Base-by-base conservation (phyloP, 2,329 filamentous ascomycete genomes). In the Aureobasidium subglaciale region DNA sequence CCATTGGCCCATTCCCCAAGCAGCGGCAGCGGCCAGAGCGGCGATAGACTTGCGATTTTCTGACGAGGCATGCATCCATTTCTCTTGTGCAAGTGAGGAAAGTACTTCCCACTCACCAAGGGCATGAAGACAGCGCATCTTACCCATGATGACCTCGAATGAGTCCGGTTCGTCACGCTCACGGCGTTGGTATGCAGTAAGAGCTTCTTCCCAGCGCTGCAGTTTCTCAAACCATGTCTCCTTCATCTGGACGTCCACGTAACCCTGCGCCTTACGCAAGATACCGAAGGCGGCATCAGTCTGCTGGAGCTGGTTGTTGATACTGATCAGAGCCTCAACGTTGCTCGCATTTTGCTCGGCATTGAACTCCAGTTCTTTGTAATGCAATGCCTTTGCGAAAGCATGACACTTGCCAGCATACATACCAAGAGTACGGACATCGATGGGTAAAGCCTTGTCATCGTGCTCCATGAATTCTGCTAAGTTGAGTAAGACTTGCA, bases 381-480 rank as follows among this genome's bases (percentile, higher is more conserved):
- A 99, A 67, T 99, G 93, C 35, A 99, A 77, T 9, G 93, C 93
- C 72, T 99, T 99, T 30, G 93, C 93, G 68, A 95, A 99, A 4
- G 93, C 95, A 70, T 99, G 93, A 63, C 95, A 99, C 64, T 95
- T 92, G 18, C 88, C 92, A 46, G 93, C 93, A 69, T 97, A 95
- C 67, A 92, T 87, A 29, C 95, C 95, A 10, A 99, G 80, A 9
- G 93, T 90, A 46, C 93, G 81, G 61, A 99, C 96, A 67, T 99
- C 95, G 60, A 99, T 99, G 1, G 93, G 93, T 52, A 99, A 76
- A 13, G 95, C 92, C 71, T 99, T 99, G 70, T 99, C 93, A 64
- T 99, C 95, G 66, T 99, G 93, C 68, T 99, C 93, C 93, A 99
- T 99, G 70, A 99, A 99, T 68, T 99, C 93, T 20, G 93, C 93